Conservation (phyloP, 371 early-diverging fungal genomes). For the Mucor racemosus region DNA sequence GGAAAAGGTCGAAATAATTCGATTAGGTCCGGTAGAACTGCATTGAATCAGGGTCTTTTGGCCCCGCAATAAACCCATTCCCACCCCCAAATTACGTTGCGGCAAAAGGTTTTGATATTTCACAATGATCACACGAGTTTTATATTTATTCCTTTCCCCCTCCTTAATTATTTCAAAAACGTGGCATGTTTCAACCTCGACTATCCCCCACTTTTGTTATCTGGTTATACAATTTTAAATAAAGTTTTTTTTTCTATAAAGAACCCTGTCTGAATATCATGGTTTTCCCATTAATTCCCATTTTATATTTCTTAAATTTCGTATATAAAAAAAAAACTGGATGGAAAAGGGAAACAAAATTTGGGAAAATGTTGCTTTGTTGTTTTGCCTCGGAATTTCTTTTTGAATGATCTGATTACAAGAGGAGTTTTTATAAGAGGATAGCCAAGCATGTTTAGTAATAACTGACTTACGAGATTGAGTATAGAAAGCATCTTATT, state of each 20-base stretch:
- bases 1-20: not conserved
- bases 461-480: too few relatives aligned
- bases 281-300: slow-evolving; percentile 1
- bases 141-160: not conserved
- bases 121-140: slow-evolving; percentile 7
- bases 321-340: not conserved
- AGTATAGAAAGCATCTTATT: too few relatives aligned
- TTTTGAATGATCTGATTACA: too few relatives aligned
- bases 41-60: slow-evolving; percentile 1
- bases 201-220: slow-evolving; percentile 1
- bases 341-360: not conserved
- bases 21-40: not conserved
- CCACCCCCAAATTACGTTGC: not conserved
- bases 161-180: not conserved
- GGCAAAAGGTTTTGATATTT: not conserved
- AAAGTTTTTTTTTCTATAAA: not conserved
- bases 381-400: too few relatives aligned
- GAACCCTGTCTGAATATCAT: not conserved
- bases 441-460: too few relatives aligned
- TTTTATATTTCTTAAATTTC: not conserved
- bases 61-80: slow-evolving; percentile 4
- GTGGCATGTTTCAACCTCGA: not conserved
- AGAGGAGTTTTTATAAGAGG: too few relatives aligned
- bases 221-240: not conserved
- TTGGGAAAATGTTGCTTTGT: too few relatives aligned